A percentile compares a stretch with the other conserved stretches of the same genome.
Conservation (phyloP, 768 basidiomycete genomes). For the Tylopilus vinaceipallidus region DNA sequence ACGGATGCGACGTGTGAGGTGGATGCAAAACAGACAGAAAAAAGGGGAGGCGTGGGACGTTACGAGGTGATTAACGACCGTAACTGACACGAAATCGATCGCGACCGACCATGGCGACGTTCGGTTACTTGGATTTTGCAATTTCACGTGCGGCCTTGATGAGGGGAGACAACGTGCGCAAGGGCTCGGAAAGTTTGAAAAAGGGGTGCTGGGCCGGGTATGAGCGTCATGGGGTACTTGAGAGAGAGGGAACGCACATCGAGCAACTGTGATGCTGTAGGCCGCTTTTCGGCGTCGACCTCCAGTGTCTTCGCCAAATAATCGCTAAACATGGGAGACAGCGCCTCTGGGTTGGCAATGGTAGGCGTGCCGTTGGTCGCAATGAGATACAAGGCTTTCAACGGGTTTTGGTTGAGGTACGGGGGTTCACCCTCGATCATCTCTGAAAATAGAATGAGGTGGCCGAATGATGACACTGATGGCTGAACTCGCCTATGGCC, state of each 20-base stretch:
- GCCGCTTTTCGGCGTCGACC: conserved; percentile 93
- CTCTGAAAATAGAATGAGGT: conserved; percentile 45
- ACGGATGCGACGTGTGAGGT: conserved; percentile 20
- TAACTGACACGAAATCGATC: too few species aligned
- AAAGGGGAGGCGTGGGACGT: neutral
- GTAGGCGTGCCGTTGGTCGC: conserved; percentile 98
- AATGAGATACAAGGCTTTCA: conserved; percentile 96
- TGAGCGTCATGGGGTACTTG: neutral
- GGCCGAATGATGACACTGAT: neutral
- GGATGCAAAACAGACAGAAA: conserved; percentile 13
- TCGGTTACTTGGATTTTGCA: conserved; percentile 53
- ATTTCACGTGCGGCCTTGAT: conserved; percentile 93
- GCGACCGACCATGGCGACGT: neutral
- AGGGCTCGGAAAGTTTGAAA: conserved; percentile 84
- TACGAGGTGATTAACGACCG: conserved; percentile 6
- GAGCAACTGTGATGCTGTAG: conserved; percentile 77
- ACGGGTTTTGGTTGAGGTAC: conserved; percentile 93
- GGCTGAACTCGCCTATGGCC: conserved; percentile 70
- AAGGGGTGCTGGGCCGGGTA: conserved; percentile 64
- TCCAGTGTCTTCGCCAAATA: conserved; percentile 87
- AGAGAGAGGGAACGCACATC: conserved; percentile 49
- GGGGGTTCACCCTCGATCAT: conserved; percentile 99
- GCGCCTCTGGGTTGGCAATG: conserved; percentile 84
- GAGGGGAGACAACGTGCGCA: conserved; percentile 80
- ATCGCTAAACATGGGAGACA: conserved; percentile 80